Percentiles rank a stretch among this genome's conserved stretches.
Evolutionary conservation across 768 basidiomycete species (phyloP).

Genomic region (Cantharellus anzutake): DNA sequence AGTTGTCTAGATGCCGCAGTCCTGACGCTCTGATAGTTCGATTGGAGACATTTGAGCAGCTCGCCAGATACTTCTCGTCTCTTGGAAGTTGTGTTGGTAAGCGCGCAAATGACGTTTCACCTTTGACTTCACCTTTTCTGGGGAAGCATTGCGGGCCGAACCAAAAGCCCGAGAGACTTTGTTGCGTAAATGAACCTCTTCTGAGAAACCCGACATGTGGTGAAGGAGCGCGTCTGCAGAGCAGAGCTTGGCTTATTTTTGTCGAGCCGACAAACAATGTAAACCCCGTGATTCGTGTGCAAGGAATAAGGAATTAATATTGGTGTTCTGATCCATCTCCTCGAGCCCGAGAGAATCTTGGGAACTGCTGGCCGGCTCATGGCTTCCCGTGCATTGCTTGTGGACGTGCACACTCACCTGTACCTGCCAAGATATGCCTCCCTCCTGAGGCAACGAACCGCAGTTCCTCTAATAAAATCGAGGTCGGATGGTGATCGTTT

Average conservation of each 20-base stretch:
- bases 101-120: not conserved
- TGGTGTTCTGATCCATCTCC: too few species aligned
- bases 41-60: not conserved
- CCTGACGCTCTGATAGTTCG: not conserved
- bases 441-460: conserved; percentile 41
- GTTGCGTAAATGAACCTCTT: not conserved
- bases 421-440: conserved; percentile 66
- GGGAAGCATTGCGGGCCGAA: too few species aligned
- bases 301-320: too few species aligned
- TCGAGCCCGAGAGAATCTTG: too few species aligned
- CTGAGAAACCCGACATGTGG: not conserved
- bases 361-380: not conserved
- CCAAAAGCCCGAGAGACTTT: not conserved
- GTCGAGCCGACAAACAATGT: not conserved
- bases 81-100: not conserved
- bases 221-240: not conserved
- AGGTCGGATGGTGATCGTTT: conserved; percentile 41
- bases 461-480: conserved; percentile 47
- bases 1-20: conserved; percentile 32
- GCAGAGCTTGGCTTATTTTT: not conserved
- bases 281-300: not conserved
- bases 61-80: not conserved
- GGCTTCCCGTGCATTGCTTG: conserved; percentile 22
- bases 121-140: too few species aligned
- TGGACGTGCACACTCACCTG: conserved; percentile 77